Evolutionary conservation across 139 green algal genomes (phyloP), one percentile per base, ranked within the genome.

Genomic region (Ostreobium quekettii): DNA sequence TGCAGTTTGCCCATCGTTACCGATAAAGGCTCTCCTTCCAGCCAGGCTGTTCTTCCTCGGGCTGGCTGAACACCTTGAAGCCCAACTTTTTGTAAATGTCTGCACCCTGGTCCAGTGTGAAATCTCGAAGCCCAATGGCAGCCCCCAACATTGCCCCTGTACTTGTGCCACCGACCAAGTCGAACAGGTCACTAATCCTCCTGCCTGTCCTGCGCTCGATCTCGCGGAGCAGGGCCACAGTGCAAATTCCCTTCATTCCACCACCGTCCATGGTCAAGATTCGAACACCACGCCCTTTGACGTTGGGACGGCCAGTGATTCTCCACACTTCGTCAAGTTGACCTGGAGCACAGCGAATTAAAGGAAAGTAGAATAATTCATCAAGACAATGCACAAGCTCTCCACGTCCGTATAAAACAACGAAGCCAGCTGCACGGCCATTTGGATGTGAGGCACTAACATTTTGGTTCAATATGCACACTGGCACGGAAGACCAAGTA

Each of bases 211-310:
- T 72, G 2, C 57, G 29, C 77, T 96, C 84, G 31, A 96, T 70
- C 64, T 87, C 49, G 2, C 72, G 53, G 69, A 97, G 80, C 79
- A 91, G 78, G 11, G 72, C 69, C 28, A 96, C 75, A 22, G 88
- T 91, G 29, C 84, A 75, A 35, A 96, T 75, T 31, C 90, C 89
- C 70, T 87, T 82, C 87, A 97, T 97, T 71, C 92, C 92, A n/a
- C 92, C 92, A 3, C 92, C 92, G 67, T 97, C 93, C 82, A 98
- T 84, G 37, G 83, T 81, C 22, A 98, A 74, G 26, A 98, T 82
- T n/a, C 92, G 85, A 59, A 97, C 37, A 2, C 93, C 93, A 15
- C 88, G 80, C 4, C 82, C 76, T 2, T 60, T 31, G 26, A 93
- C 78, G 19, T 74, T 57, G 24, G 76, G 74, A 47, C 69, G 47